A percentile compares a stretch with the other conserved stretches of the same genome.
Evolutionary conservation across 164 flowering plant genomes (phyloP).

Genomic region (Piper betle): DNA sequence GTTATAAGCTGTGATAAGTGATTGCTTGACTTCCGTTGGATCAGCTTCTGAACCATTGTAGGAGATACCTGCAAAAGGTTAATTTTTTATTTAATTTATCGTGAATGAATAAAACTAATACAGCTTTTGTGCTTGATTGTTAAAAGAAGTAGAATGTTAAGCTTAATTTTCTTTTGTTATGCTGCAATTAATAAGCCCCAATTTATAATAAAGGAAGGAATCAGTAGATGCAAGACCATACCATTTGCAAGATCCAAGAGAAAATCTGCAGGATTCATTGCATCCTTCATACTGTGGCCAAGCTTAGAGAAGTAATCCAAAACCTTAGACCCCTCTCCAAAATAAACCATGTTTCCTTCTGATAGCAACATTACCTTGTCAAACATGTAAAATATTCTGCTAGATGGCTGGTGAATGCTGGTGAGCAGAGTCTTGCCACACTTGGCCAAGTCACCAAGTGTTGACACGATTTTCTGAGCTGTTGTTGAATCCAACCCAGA

Average conservation of each 20-base stretch:
- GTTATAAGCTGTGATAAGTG: conserved; percentile 1
- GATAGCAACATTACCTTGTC: conserved; percentile 55
- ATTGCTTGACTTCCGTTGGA: neutral
- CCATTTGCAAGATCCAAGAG: conserved; percentile 77
- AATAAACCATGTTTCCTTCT: conserved; percentile 49
- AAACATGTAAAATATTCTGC: conserved; percentile 59
- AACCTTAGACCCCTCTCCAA: conserved; percentile 39
- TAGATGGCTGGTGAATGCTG: conserved; percentile 78
- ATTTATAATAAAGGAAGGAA: too few species aligned
- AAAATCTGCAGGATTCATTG: conserved; percentile 72
- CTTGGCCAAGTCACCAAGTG: conserved; percentile 34
- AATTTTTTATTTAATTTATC: too few species aligned
- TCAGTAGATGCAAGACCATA: conserved; percentile 10
- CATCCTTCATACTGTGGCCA: conserved; percentile 38
- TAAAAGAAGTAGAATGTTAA: too few species aligned
- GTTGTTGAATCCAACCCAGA: conserved; percentile 6
- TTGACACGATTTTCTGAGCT: conserved; percentile 39
- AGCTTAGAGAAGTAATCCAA: conserved; percentile 48
- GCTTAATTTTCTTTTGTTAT: too few species aligned
- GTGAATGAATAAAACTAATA: too few species aligned
- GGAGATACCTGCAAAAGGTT: conserved; percentile 19
- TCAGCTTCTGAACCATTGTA: conserved; percentile 12
- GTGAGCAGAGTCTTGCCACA: conserved; percentile 51
- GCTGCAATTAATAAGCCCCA: too few species aligned
- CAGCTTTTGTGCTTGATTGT: too few species aligned